Percentiles rank a stretch among this genome's conserved stretches.
These are phyloP conservation scores for Chloromonas sp. DNA, from an alignment of 163 green algal genomes.

Conservation along the genomic window DNA sequence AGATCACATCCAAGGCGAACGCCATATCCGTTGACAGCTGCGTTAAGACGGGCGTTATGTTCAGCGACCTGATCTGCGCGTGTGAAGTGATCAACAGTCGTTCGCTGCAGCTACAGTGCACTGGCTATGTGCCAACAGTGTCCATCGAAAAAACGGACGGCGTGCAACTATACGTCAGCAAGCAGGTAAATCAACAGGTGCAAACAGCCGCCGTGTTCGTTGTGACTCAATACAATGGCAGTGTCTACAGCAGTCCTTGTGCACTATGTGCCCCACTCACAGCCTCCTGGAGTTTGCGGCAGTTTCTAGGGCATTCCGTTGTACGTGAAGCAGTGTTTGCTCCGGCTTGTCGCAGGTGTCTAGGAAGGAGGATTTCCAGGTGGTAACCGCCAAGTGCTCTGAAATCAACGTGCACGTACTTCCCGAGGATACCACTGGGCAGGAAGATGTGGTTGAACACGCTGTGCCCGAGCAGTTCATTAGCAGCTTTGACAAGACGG, in stretches of 20 bases:
- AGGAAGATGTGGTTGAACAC: background rate
- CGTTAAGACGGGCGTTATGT: slow-evolving; percentile 61
- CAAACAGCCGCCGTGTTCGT: too few species aligned
- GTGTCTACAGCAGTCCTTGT: too few species aligned
- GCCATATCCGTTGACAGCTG: slow-evolving; percentile 81
- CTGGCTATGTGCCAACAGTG: slow-evolving; percentile 64
- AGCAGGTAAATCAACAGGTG: background rate
- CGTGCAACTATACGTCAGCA: slow-evolving; percentile 45
- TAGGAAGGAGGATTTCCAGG: slow-evolving; percentile 24
- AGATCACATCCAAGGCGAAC: slow-evolving; percentile 86
- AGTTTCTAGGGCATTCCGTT: too few species aligned
- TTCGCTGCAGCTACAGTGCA: slow-evolving; percentile 60
- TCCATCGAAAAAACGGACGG: slow-evolving; percentile 81
- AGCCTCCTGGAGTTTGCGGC: too few species aligned
- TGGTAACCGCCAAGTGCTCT: slow-evolving; percentile 79
- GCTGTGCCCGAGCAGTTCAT: slow-evolving; percentile 1
- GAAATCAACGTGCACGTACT: slow-evolving; percentile 71
- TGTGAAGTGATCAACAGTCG: slow-evolving; percentile 80
- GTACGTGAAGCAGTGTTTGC: too few species aligned
- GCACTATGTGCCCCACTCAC: too few species aligned
- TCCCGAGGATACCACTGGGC: background rate
- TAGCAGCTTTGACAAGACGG: background rate
- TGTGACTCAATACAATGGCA: too few species aligned
- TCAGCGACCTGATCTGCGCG: slow-evolving; percentile 67
- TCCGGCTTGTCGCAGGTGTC: background rate